Evolutionary conservation across 75 land plant genomes (phyloP), one percentile per base, ranked within the genome.

Genomic region (Selaginella moellendorffii): DNA sequence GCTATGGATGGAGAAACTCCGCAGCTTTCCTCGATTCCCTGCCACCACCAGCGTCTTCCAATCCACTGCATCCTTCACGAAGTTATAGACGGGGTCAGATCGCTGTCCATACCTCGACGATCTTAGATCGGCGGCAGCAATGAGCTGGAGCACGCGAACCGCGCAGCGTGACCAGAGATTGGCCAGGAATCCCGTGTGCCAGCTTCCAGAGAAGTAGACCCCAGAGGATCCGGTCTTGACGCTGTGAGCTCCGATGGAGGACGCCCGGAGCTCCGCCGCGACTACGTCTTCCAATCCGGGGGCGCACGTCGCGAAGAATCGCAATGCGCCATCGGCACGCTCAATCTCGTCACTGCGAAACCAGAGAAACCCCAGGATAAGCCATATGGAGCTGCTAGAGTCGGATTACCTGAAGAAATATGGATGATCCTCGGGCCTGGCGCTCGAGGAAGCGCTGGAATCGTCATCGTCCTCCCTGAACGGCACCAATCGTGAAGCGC

Each of bases 261-360:
- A 68, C 2, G 78, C 46, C 0, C 14, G 23, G 28, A 78, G 69
- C 53, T 78, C 80, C 12, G 73, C 80, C 1, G 78, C 78, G 1
- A 78, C 79, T 29, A 65, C 78, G 53, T 69, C 29, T 56, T 78
- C 80, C 26, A 78, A 70, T 12, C 80, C 80, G 24, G 80, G 80
- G 0, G 80, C 46, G 53, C 80, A 78, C 8, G 80, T 78, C n/a
- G n/a, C n/a, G n/a, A n/a, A n/a, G n/a, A n/a, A n/a, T n/a, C n/a
- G n/a, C n/a, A n/a, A n/a, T n/a, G n/a, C n/a, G n/a, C n/a, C n/a
- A n/a, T n/a, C n/a, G n/a, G n/a, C n/a, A n/a, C n/a, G n/a, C n/a
- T n/a, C n/a, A n/a, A n/a, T n/a, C n/a, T n/a, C n/a, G n/a, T n/a
- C n/a, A n/a, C n/a, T n/a, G n/a, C n/a, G n/a, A n/a, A n/a, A n/a